Percentiles rank a stretch among this genome's conserved stretches.
These are phyloP conservation scores for Litsea cubeba DNA, from an alignment of 164 flowering plant genomes.

Conservation along the genomic window DNA sequence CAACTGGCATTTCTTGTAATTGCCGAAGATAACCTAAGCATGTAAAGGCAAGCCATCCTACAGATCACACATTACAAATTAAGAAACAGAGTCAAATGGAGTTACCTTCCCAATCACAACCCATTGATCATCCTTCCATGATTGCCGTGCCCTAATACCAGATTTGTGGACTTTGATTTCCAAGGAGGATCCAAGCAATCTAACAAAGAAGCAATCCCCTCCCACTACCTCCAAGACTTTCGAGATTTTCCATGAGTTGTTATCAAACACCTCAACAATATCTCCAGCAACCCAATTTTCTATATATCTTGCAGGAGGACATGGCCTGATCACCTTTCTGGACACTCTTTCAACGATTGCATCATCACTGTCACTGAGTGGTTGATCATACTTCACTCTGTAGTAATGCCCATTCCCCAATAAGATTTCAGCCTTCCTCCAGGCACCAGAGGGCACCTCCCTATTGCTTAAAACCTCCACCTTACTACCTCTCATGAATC, in stretches of 20 bases:
- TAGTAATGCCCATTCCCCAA: conserved; percentile 67
- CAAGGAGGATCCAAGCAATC: conserved; percentile 33
- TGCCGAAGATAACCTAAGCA: background rate
- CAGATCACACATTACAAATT: background rate
- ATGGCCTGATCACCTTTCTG: conserved; percentile 67
- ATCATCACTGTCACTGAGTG: conserved; percentile 12
- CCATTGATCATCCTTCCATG: conserved; percentile 55
- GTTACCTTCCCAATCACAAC: conserved; percentile 46
- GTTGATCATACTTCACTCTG: conserved; percentile 42
- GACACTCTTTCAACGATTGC: conserved; percentile 45
- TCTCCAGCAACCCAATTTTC: conserved; percentile 59
- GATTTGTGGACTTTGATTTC: conserved; percentile 31
- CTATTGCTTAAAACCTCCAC: conserved; percentile 61
- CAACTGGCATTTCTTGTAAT: no score
- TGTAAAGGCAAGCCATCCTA: background rate
- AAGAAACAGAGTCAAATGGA: background rate
- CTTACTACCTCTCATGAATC: conserved; percentile 55
- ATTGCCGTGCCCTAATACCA: conserved; percentile 36
- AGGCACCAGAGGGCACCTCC: conserved; percentile 57
- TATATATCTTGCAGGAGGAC: conserved; percentile 40
- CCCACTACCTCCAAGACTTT: conserved; percentile 36
- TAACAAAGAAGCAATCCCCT: conserved; percentile 27
- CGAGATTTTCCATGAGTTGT: conserved; percentile 68
- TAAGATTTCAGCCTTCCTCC: conserved; percentile 65
- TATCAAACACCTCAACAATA: conserved; percentile 62